phyloP scores from a whole-genome alignment of 345 rosid genomes.

The Salix caprea region DNA sequence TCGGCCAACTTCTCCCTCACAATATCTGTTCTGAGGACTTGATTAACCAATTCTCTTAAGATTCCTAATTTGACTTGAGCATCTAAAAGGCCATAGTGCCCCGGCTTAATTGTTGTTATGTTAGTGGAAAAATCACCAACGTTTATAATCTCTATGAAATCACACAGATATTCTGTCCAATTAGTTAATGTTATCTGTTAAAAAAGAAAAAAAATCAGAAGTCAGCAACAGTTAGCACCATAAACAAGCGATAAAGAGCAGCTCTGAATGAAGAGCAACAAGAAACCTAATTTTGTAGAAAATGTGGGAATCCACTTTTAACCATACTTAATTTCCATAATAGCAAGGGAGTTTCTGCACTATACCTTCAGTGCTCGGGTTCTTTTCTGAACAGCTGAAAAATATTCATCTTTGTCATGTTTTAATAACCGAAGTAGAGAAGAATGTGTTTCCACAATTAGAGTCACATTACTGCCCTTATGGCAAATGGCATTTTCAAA shows the following conservation, averaged over 20 bases:
- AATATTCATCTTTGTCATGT: constrained; percentile 43
- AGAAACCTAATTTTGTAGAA: too few relatives aligned
- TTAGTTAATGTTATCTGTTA: constrained; percentile 74
- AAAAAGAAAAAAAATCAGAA: constrained; percentile 17
- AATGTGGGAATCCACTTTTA: too few relatives aligned
- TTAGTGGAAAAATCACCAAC: constrained; percentile 42
- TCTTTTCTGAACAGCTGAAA: constrained; percentile 40
- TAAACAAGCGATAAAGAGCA: background rate
- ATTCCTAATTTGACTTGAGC: constrained; percentile 53
- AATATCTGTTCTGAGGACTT: constrained; percentile 49
- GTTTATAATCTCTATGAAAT: constrained; percentile 65
- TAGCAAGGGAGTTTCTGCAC: background rate
- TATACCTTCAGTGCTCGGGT: constrained; percentile 63
- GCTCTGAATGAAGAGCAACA: too few relatives aligned
- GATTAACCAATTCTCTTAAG: constrained; percentile 59
- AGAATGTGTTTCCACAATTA: constrained; percentile 78
- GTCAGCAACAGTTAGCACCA: constrained; percentile 13
- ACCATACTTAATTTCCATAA: background rate
- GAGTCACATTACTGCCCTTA: constrained; percentile 76
- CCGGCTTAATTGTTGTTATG: constrained; percentile 65
- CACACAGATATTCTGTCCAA: constrained; percentile 87
- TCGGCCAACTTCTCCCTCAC: constrained; percentile 70
- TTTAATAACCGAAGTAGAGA: constrained; percentile 66
- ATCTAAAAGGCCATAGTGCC: constrained; percentile 82
- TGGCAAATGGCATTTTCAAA: constrained; percentile 89